Conservation (phyloP, 2,329 filamentous ascomycete species). For the Cyanodermella asteris region DNA sequence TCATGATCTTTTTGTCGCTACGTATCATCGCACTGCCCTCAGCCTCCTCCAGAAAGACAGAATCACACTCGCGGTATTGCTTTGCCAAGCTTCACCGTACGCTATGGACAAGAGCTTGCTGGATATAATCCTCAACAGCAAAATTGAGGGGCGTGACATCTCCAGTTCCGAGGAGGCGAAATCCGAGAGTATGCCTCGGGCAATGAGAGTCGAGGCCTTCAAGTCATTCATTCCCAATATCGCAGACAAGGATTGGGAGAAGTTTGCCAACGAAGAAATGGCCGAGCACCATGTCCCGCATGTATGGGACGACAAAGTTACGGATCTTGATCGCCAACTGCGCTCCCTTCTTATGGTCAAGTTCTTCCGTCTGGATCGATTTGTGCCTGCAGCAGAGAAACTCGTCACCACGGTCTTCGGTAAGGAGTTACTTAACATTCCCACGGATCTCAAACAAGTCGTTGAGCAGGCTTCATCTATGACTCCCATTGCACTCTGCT, state of each 20-base stretch:
- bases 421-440: slow-evolving; percentile 55
- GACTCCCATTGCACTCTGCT: slow-evolving; percentile 75
- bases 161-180: slow-evolving; percentile 43
- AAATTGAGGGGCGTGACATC: slow-evolving; percentile 54
- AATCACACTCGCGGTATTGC: slow-evolving; percentile 80
- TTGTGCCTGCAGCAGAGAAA: slow-evolving; percentile 79
- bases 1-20: slow-evolving; percentile 70
- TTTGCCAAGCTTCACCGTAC: slow-evolving; percentile 89
- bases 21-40: slow-evolving; percentile 83
- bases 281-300: slow-evolving; percentile 66
- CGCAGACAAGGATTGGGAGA: slow-evolving; percentile 46
- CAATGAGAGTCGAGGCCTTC: slow-evolving; percentile 48
- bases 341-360: slow-evolving; percentile 78
- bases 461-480: slow-evolving; percentile 66
- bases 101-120: slow-evolving; percentile 81
- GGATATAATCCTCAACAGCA: slow-evolving; percentile 64
- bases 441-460: slow-evolving; percentile 67
- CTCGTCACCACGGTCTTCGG: slow-evolving; percentile 79
- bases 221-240: slow-evolving; percentile 48
- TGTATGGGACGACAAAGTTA: slow-evolving; percentile 44
- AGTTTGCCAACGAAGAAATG: slow-evolving; percentile 65
- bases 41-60: slow-evolving; percentile 84
- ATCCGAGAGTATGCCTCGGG: slow-evolving; percentile 45
- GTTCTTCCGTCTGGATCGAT: slow-evolving; percentile 82
- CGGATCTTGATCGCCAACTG: slow-evolving; percentile 52